Evolutionary conservation across 164 flowering plant species (phyloP), one percentile per base, ranked within the genome.

Genomic region (Houttuynia cordata): DNA sequence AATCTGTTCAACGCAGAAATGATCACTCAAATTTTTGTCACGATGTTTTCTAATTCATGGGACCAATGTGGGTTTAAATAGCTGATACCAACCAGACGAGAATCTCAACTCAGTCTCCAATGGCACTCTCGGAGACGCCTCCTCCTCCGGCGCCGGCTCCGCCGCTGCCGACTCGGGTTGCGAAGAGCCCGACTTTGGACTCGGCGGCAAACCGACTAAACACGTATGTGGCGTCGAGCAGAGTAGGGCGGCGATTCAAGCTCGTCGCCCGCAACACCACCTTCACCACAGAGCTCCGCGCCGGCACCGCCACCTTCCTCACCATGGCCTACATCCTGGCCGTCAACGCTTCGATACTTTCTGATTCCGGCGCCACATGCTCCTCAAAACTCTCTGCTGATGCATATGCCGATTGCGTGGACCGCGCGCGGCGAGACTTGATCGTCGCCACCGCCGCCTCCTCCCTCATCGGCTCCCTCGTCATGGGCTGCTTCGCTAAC

Each of bases 301-400:
- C 97, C 59, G 97, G 96, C 42, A 91, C 97, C 37, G 84, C 96
- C 56, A 88, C 97, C 1, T 91, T 91, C 69, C 82, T 91, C 13
- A 88, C 97, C 68, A 84, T 88, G 97, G 97, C 96, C 8, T 87
- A 91, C 83, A 88, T 87, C 76, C 71, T 91, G 8, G 96, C 96
- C 57, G 97, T 88, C 64, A 91, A 88, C 86, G 93, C 97, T 59
- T 77, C 84, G 69, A 83, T 91, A 56, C 75, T 91, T 21, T 25
- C 96, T 58, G 96, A 91, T 66, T 87, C 93, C 56, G 97, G 97
- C 37, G 96, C 84, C 50, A 68, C 97, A 7, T 91, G 97, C 71
- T 74, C 83, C 41, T 82, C 87, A 0, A 66, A 80, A 40, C 86
- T 96, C 70, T 77, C 77, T 56, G 62, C 72, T 69, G 79, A 83